phyloP scores from a whole-genome alignment of 2,329 filamentous ascomycete species.

The Fusarium sp. region DNA sequence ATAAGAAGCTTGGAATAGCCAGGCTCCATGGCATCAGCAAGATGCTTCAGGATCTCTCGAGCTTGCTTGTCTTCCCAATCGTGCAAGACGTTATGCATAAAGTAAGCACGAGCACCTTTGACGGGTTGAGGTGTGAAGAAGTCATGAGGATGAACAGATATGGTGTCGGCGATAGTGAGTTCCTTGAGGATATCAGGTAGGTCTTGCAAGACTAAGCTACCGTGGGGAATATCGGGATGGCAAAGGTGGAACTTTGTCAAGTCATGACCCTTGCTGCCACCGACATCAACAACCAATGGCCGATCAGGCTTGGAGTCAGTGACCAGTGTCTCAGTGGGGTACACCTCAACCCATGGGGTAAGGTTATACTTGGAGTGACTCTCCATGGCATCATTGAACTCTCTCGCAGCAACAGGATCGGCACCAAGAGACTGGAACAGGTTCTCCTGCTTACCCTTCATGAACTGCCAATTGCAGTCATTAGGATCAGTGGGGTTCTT shows the following conservation, averaged over 20 bases:
- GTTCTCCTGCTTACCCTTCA: conserved; percentile 43
- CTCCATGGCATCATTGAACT: conserved; percentile 54
- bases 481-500: conserved; percentile 51
- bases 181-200: conserved; percentile 49
- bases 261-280: conserved; percentile 54
- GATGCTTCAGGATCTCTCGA: conserved; percentile 47
- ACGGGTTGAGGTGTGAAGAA: conserved; percentile 54
- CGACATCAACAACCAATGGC: conserved; percentile 51
- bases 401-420: conserved; percentile 45
- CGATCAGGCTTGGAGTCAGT: conserved; percentile 44
- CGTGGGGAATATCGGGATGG: conserved; percentile 43
- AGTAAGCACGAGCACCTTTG: conserved; percentile 56
- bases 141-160: conserved; percentile 50
- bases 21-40: conserved; percentile 42
- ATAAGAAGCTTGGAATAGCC: conserved; percentile 54
- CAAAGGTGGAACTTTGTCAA: conserved; percentile 49
- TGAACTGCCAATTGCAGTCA: conserved; percentile 51
- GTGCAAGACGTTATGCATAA: conserved; percentile 62
- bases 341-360: conserved; percentile 53
- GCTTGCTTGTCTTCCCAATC: conserved; percentile 60
- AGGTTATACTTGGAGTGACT: conserved; percentile 54
- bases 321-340: conserved; percentile 49
- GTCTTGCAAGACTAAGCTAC: conserved; percentile 52
- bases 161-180: conserved; percentile 38
- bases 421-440: conserved; percentile 50